Base-by-base conservation (phyloP, 768 basidiomycete genomes). In the Tricholoma saponaceum region DNA sequence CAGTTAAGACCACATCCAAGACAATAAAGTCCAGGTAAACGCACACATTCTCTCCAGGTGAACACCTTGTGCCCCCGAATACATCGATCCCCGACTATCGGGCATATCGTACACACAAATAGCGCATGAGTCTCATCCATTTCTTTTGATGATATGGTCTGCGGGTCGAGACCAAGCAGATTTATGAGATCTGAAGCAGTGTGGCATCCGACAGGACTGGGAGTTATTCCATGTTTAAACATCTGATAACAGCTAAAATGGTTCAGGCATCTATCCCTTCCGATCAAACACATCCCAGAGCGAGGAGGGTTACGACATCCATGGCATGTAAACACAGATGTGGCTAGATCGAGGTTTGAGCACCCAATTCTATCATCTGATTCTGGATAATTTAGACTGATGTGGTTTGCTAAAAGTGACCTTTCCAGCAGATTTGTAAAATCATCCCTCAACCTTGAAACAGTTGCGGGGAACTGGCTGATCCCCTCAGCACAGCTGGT, bases 31-130 rank as follows among this genome's bases (percentile, higher is more conserved):
- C n/a, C n/a, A n/a, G n/a, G n/a, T n/a, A 43, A 46, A 22, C 50
- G 12, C n/a, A 51, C 50, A 30, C 50, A 51, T 51, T 51, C 50
- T 18, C 50, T 51, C 50, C 50, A 51, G 5, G 50, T 51, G 6
- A n/a, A 51, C 0, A n/a, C 50, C 28, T 51, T 32, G 28, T 16
- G 50, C 6, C 50, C 28, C 7, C 8, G 5, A 18, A 51, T 4
- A 32, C 50, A 2, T 22, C 50, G 26, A n/a, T 18, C 32, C 33
- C n/a, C 9, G 22, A 1, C 16, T 7, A 51, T 30, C 4, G 50
- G 28, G 23, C 50, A 51, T 18, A n/a, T 32, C 16, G 50, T 28
- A 32, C 50, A 51, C 16, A 51, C 13, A 16, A 51, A 32, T 35
- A 28, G 32, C 8, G 28, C 50, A 18, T 51, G 5, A 14, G 1